A percentile compares a stretch with the other conserved stretches of the same genome.
These are phyloP conservation scores for Boletellus ananiceps DNA, from an alignment of 768 basidiomycete species.

Conservation along the genomic window DNA sequence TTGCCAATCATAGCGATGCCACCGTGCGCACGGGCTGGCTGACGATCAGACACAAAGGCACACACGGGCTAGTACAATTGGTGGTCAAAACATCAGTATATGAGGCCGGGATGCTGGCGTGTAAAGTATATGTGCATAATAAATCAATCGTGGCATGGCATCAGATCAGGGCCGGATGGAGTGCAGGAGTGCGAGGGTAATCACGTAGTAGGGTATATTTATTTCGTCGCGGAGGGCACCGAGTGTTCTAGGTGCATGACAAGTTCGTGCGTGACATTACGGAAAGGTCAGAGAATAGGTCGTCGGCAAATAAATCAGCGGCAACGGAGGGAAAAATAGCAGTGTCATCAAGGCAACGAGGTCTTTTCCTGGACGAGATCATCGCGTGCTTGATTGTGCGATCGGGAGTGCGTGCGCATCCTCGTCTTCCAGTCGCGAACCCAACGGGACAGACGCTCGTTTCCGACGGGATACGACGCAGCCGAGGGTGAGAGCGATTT, in stretches of 20 bases:
- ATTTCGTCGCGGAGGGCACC: slow-evolving; percentile 18
- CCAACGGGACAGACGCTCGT: slow-evolving; percentile 47
- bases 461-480: slow-evolving; percentile 16
- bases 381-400: slow-evolving; percentile 45
- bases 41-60: too few species aligned
- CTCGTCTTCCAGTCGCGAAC: slow-evolving; percentile 65
- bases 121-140: slow-evolving; percentile 24
- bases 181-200: slow-evolving; percentile 25
- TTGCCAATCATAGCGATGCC: slow-evolving; percentile 17
- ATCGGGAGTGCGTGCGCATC: slow-evolving; percentile 51
- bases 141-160: slow-evolving; percentile 27
- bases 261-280: slow-evolving; percentile 22
- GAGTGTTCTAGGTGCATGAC: slow-evolving; percentile 15
- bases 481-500: slow-evolving; percentile 22
- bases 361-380: slow-evolving; percentile 54
- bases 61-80: too few species aligned
- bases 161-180: slow-evolving; percentile 14
- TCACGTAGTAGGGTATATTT: slow-evolving; percentile 32
- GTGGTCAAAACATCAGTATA: background rate
- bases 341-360: slow-evolving; percentile 23
- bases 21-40: background rate
- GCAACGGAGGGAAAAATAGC: slow-evolving; percentile 10
- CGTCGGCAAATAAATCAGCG: slow-evolving; percentile 20
- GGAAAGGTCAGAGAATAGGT: slow-evolving; percentile 12
- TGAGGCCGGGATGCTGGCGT: slow-evolving; percentile 2